A percentile compares a stretch with the other conserved stretches of the same genome.
phyloP scores from a whole-genome alignment of 225 moss, liverwort and hornwort species.

The Physcomitrellopsis africana region DNA sequence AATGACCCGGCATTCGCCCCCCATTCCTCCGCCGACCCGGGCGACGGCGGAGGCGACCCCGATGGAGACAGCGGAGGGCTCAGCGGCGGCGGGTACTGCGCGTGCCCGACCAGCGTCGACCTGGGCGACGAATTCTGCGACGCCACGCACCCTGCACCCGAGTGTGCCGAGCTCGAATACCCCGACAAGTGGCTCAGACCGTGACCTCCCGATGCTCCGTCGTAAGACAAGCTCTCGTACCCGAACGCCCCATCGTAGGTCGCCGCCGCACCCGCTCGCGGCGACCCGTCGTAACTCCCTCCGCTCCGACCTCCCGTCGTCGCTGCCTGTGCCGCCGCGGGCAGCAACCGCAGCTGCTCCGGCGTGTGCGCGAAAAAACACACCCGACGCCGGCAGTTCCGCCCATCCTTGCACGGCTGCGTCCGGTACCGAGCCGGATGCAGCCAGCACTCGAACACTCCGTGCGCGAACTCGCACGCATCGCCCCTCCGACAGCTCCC shows the following conservation, averaged over 20 bases:
- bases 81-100: constrained; percentile 79
- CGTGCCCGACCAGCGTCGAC: constrained; percentile 88
- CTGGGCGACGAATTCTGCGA: constrained; percentile 93
- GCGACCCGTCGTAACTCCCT: constrained; percentile 81
- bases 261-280: constrained; percentile 46
- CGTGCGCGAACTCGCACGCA: constrained; percentile 97
- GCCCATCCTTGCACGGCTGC: constrained; percentile 96
- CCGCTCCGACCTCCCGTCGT: constrained; percentile 73
- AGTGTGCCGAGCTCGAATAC: constrained; percentile 48
- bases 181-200: constrained; percentile 56
- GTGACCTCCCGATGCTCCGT: constrained; percentile 60
- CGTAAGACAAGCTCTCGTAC: constrained; percentile 68
- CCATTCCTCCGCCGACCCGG: constrained; percentile 76
- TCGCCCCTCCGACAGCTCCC: constrained; percentile 95
- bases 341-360: constrained; percentile 90
- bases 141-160: constrained; percentile 59
- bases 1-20: constrained; percentile 39
- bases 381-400: constrained; percentile 92
- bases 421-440: constrained; percentile 96
- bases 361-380: constrained; percentile 99
- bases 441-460: constrained; percentile 98
- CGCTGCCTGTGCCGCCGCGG: constrained; percentile 89
- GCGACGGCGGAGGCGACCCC: constrained; percentile 85
- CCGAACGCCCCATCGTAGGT: constrained; percentile 78
- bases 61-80: constrained; percentile 87